A percentile compares a stretch with the other conserved stretches of the same genome.
Evolutionary conservation across 352 stramenopile species (phyloP).

Genomic region (Globisporangium perplexum): DNA sequence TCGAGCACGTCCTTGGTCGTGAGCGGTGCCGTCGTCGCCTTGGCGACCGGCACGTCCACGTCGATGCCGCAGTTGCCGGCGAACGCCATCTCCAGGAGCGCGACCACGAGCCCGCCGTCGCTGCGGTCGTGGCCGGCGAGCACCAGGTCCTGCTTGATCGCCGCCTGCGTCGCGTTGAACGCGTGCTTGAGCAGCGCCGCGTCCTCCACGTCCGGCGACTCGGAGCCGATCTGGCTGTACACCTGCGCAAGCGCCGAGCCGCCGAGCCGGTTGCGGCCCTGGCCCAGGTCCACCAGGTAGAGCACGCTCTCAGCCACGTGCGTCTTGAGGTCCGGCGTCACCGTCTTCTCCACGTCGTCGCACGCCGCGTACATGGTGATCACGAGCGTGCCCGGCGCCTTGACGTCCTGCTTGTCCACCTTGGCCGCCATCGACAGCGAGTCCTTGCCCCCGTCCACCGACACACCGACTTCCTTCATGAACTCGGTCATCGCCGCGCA

Average conservation of each 20-base stretch:
- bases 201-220: slow-evolving; percentile 92
- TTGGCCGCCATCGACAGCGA: slow-evolving; percentile 98
- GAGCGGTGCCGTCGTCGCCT: slow-evolving; percentile 13
- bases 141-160: slow-evolving; percentile 88
- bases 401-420: slow-evolving; percentile 93
- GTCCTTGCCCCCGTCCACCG: slow-evolving; percentile 99
- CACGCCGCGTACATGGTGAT: slow-evolving; percentile 97
- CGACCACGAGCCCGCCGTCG: slow-evolving; percentile 95
- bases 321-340: slow-evolving; percentile 97
- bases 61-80: slow-evolving; percentile 96
- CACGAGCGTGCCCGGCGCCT: slow-evolving; percentile 96
- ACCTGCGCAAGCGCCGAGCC: slow-evolving; percentile 96
- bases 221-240: slow-evolving; percentile 82
- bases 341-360: slow-evolving; percentile 95
- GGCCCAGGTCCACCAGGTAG: slow-evolving; percentile 95
- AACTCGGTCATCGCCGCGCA: slow-evolving; percentile 94
- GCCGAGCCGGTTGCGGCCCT: slow-evolving; percentile 90
- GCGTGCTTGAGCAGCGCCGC: slow-evolving; percentile 89
- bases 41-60: slow-evolving; percentile 78
- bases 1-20: slow-evolving; percentile 60
- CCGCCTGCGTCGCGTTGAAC: slow-evolving; percentile 92
- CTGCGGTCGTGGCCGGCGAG: slow-evolving; percentile 98
- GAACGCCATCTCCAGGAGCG: slow-evolving; percentile 98
- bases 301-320: slow-evolving; percentile 72
- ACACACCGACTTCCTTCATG: slow-evolving; percentile 94